These are phyloP conservation scores for Yamadazyma paraphyllophila DNA, from an alignment of 805 yeast genomes.

Conservation along the genomic window DNA sequence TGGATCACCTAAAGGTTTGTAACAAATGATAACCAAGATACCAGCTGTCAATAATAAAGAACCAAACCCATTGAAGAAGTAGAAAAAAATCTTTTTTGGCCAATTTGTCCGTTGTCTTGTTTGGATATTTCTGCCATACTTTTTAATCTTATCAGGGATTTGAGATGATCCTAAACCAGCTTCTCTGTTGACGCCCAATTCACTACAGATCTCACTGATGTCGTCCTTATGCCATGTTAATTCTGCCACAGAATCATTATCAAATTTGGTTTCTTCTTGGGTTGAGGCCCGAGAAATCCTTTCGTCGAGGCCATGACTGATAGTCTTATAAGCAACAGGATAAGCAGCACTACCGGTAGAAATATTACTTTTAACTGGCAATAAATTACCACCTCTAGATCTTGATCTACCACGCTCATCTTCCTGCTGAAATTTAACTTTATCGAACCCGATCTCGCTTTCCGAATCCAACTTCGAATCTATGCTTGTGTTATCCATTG, in stretches of 20 bases:
- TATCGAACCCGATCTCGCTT: conserved; percentile 3
- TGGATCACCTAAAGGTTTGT: conserved; percentile 51
- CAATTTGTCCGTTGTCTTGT: conserved; percentile 35
- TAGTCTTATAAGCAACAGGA: conserved; percentile 37
- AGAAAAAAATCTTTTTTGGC: conserved; percentile 31
- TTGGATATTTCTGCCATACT: conserved; percentile 36
- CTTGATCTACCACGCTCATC: conserved; percentile 3
- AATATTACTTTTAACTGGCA: conserved; percentile 3
- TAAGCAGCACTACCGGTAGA: conserved; percentile 18
- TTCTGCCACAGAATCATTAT: conserved; percentile 21
- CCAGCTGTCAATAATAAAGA: conserved; percentile 40
- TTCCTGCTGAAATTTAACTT: conserved; percentile 1
- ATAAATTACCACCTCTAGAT: not conserved
- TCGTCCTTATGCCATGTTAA: conserved; percentile 30
- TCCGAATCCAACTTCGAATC: not conserved
- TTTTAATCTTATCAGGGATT: conserved; percentile 14
- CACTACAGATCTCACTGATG: conserved; percentile 20
- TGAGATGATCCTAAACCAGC: conserved; percentile 22
- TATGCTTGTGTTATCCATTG: not conserved
- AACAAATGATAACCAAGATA: conserved; percentile 39
- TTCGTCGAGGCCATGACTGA: conserved; percentile 35
- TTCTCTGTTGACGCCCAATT: conserved; percentile 18
- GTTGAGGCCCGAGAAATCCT: conserved; percentile 1
- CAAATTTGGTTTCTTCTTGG: conserved; percentile 3
- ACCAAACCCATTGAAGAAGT: conserved; percentile 52